Evolutionary conservation across 768 basidiomycete species (phyloP).

Genomic region (Fistulinella prunicolor): DNA sequence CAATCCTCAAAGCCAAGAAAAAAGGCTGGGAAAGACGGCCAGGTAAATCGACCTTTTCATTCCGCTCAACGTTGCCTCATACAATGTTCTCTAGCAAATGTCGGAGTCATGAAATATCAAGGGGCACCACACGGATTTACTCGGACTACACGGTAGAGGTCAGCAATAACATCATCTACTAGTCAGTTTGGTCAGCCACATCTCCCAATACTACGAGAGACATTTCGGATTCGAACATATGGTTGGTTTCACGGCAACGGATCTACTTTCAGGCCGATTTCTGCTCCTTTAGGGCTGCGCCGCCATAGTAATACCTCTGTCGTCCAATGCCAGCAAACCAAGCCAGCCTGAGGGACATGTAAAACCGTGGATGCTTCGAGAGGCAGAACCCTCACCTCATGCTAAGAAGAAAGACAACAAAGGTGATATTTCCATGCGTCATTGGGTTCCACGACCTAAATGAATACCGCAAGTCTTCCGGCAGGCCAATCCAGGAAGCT

Average conservation of each 20-base stretch:
- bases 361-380: constrained; percentile 1
- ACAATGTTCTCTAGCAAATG: constrained; percentile 39
- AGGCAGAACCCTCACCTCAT: constrained; percentile 43
- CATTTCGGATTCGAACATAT: neutral
- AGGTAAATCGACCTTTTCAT: constrained; percentile 38
- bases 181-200: too few species aligned
- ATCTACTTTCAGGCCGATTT: constrained; percentile 12
- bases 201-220: neutral
- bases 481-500: constrained; percentile 56
- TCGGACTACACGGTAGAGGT: constrained; percentile 12
- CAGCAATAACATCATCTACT: neutral
- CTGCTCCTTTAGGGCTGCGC: constrained; percentile 6
- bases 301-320: constrained; percentile 41
- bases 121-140: constrained; percentile 54
- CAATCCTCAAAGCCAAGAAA: constrained; percentile 34
- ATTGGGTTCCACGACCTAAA: constrained; percentile 61
- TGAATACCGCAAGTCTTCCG: constrained; percentile 49
- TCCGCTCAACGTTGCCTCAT: neutral
- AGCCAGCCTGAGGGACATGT: constrained; percentile 38
- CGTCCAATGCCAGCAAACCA: constrained; percentile 57
- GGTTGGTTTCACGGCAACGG: neutral
- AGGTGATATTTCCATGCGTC: constrained; percentile 76
- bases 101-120: constrained; percentile 52
- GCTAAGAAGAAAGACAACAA: constrained; percentile 52
- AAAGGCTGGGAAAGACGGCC: constrained; percentile 58